Evolutionary conservation across 352 stramenopile genomes (phyloP).

Genomic region (Lagenidium sp.): DNA sequence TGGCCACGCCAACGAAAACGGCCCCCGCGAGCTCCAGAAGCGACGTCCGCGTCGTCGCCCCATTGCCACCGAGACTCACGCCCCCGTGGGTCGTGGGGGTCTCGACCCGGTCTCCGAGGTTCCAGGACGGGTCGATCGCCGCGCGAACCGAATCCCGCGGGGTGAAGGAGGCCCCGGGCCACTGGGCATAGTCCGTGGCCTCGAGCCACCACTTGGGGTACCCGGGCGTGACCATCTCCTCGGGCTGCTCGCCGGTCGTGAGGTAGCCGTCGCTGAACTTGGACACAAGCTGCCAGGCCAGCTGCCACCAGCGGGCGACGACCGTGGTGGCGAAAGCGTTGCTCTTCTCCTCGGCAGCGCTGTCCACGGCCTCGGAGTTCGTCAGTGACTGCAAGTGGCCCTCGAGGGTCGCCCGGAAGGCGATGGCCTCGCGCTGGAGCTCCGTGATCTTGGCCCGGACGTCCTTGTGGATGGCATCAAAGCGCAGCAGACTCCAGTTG

Average conservation of each 20-base stretch:
- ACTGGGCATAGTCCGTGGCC: conserved; percentile 27
- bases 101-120: not conserved
- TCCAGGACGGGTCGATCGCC: conserved; percentile 8
- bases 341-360: conserved; percentile 17
- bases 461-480: conserved; percentile 38
- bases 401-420: conserved; percentile 17
- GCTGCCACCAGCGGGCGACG: conserved; percentile 38
- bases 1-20: conserved; percentile 6
- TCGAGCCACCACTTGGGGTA: conserved; percentile 43
- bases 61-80: no score
- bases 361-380: conserved; percentile 11
- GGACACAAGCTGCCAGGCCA: conserved; percentile 36
- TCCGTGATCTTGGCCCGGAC: conserved; percentile 20
- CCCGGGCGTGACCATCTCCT: conserved; percentile 29
- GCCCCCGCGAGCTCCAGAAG: conserved; percentile 8
- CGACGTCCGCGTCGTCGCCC: no score
- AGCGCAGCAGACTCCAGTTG: conserved; percentile 63
- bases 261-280: conserved; percentile 54
- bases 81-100: not conserved
- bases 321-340: conserved; percentile 35
- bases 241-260: conserved; percentile 30
- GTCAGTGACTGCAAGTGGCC: conserved; percentile 11
- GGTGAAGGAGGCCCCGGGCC: conserved; percentile 31
- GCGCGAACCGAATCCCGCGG: conserved; percentile 14
- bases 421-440: conserved; percentile 26